Percentiles rank a stretch among this genome's conserved stretches.
phyloP scores from a whole-genome alignment of 345 rosid species.

The Lepidium africanum region DNA sequence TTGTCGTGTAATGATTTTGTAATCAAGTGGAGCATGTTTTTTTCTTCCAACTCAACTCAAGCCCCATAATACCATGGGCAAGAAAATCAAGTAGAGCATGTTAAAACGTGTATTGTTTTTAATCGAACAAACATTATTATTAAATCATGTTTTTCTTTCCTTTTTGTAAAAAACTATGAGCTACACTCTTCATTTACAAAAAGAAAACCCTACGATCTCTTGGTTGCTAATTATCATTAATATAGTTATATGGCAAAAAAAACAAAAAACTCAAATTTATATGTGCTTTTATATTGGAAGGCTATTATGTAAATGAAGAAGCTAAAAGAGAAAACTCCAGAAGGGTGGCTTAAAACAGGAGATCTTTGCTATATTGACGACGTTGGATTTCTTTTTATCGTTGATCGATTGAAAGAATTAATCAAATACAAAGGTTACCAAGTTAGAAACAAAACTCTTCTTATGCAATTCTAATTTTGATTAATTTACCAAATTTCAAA shows the following conservation, averaged over 20 bases:
- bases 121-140: no score
- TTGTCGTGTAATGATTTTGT: no score
- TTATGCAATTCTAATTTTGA: neutral
- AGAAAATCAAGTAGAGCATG: no score
- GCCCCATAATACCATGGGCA: no score
- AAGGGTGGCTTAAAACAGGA: slow-evolving; percentile 90
- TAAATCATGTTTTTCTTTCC: no score
- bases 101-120: no score
- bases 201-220: no score
- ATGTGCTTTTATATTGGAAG: slow-evolving; percentile 13
- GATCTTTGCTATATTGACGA: slow-evolving; percentile 78
- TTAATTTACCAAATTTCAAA: neutral
- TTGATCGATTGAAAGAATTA: slow-evolving; percentile 78
- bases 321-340: slow-evolving; percentile 55
- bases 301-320: slow-evolving; percentile 60
- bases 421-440: slow-evolving; percentile 90
- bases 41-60: no score
- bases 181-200: no score
- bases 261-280: neutral
- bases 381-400: slow-evolving; percentile 67
- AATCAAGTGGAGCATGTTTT: no score
- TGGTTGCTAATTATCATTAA: no score
- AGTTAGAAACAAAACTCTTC: slow-evolving; percentile 25
- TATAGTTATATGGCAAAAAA: neutral
- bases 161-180: no score